phyloP scores from a whole-genome alignment of 352 stramenopile genomes.

The Pythium insidiosum region DNA sequence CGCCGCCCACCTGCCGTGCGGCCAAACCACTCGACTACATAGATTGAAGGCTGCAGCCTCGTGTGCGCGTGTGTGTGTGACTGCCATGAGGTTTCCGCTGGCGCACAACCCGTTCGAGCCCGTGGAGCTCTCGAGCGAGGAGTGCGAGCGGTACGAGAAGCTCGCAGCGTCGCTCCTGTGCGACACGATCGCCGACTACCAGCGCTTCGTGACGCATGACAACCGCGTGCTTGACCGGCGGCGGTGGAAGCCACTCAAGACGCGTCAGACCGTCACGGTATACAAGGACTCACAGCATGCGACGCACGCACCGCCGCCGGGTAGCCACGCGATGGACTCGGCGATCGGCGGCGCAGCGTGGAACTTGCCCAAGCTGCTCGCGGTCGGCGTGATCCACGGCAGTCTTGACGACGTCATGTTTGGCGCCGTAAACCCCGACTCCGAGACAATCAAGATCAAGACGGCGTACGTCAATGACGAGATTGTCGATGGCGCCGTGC shows the following conservation, averaged over 20 bases:
- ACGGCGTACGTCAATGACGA: slow-evolving; percentile 26
- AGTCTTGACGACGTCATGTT: slow-evolving; percentile 61
- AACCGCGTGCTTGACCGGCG: slow-evolving; percentile 28
- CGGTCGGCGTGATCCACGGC: slow-evolving; percentile 37
- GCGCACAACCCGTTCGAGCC: slow-evolving; percentile 18
- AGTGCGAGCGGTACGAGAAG: slow-evolving; percentile 27
- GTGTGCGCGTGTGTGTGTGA: no score
- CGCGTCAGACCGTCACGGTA: slow-evolving; percentile 18
- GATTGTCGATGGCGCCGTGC: slow-evolving; percentile 31
- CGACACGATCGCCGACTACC: slow-evolving; percentile 28
- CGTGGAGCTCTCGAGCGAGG: slow-evolving; percentile 29
- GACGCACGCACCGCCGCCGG: slow-evolving; percentile 1
- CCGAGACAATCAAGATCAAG: slow-evolving; percentile 23
- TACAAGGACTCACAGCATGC: slow-evolving; percentile 23
- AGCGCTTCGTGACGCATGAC: slow-evolving; percentile 17
- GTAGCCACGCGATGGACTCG: slow-evolving; percentile 22
- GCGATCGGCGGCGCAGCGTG: slow-evolving; percentile 12
- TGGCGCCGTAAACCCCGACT: slow-evolving; percentile 27
- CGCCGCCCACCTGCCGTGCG: no score
- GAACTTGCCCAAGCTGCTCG: slow-evolving; percentile 29
- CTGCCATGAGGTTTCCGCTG: slow-evolving; percentile 31
- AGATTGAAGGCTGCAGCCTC: no score
- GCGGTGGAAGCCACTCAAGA: slow-evolving; percentile 32
- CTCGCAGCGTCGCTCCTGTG: slow-evolving; percentile 23
- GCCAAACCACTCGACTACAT: no score